These are phyloP conservation scores for Penicillium subrubescens DNA, from an alignment of 495 filamentous ascomycete species.

Conservation along the genomic window DNA sequence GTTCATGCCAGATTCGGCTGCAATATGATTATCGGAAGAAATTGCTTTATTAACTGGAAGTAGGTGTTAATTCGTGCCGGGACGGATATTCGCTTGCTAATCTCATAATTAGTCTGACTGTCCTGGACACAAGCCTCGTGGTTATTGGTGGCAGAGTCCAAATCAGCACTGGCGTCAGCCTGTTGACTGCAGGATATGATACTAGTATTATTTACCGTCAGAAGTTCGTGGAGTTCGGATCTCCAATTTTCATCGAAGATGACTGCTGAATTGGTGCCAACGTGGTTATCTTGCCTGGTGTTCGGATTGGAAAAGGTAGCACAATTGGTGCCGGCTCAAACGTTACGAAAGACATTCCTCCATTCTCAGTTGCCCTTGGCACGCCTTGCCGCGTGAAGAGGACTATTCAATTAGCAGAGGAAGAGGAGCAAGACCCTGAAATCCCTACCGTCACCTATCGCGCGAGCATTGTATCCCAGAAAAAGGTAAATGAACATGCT, in stretches of 20 bases:
- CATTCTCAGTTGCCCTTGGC: constrained; percentile 44
- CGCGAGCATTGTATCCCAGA: constrained; percentile 1
- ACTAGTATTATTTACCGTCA: constrained; percentile 68
- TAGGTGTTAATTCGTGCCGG: constrained; percentile 14
- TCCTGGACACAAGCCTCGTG: constrained; percentile 75
- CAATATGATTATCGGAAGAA: constrained; percentile 49
- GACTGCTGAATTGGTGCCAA: constrained; percentile 87
- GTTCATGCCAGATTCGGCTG: constrained; percentile 53
- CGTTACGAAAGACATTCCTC: constrained; percentile 51
- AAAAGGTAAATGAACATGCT: too few relatives aligned
- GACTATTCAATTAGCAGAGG: constrained; percentile 23
- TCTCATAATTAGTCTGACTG: constrained; percentile 43
- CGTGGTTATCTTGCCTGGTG: constrained; percentile 69
- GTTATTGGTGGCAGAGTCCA: constrained; percentile 75
- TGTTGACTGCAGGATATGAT: constrained; percentile 71
- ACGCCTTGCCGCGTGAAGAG: constrained; percentile 31
- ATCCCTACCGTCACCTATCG: constrained; percentile 18
- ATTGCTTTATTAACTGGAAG: constrained; percentile 55
- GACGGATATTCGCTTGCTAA: neutral
- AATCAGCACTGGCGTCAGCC: constrained; percentile 69
- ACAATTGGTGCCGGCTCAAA: constrained; percentile 50
- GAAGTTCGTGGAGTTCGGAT: constrained; percentile 70
- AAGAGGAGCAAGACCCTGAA: constrained; percentile 25
- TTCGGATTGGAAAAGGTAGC: constrained; percentile 55
- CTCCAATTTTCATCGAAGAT: constrained; percentile 72